A percentile compares a stretch with the other conserved stretches of the same genome.
These are phyloP conservation scores for Phytophthora crassamura DNA, from an alignment of 352 stramenopile genomes.

Conservation along the genomic window DNA sequence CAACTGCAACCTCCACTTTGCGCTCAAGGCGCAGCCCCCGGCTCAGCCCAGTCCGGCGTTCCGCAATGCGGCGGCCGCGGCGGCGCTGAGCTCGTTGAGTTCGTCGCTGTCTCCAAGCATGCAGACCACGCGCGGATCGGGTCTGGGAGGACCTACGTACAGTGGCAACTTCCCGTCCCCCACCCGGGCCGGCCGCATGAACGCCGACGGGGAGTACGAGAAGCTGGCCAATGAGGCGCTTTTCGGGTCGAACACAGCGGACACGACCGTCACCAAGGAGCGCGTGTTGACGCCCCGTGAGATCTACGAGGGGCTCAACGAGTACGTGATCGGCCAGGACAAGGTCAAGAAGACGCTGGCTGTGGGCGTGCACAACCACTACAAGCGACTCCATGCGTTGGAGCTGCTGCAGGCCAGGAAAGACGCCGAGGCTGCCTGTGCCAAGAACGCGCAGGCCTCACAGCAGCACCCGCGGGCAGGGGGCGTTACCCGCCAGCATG, in stretches of 20 bases:
- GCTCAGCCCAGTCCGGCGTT: slow-evolving; percentile 46
- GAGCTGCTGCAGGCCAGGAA: slow-evolving; percentile 62
- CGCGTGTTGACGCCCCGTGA: slow-evolving; percentile 90
- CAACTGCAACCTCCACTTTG: slow-evolving; percentile 75
- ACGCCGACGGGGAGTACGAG: slow-evolving; percentile 74
- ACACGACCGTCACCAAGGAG: slow-evolving; percentile 38
- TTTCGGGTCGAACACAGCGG: slow-evolving; percentile 20
- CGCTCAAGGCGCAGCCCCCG: slow-evolving; percentile 56
- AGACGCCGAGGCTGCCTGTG: slow-evolving; percentile 40
- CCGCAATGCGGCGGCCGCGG: slow-evolving; percentile 68
- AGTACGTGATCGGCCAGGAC: slow-evolving; percentile 98
- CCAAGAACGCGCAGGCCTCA: slow-evolving; percentile 12
- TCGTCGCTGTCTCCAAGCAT: slow-evolving; percentile 58
- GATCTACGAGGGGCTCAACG: slow-evolving; percentile 95
- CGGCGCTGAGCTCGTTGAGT: slow-evolving; percentile 72
- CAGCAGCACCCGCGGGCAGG: slow-evolving; percentile 36
- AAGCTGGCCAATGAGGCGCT: slow-evolving; percentile 73
- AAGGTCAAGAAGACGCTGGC: slow-evolving; percentile 97
- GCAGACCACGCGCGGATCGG: slow-evolving; percentile 53
- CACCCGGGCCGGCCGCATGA: slow-evolving; percentile 51
- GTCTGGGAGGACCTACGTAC: slow-evolving; percentile 36
- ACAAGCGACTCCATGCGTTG: slow-evolving; percentile 92
- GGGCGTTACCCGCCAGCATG: slow-evolving; percentile 38
- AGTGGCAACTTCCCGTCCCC: slow-evolving; percentile 31
- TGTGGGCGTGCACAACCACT: slow-evolving; percentile 98